Conservation (phyloP, 2,329 filamentous ascomycete species). For the Diaporthe helianthi region DNA sequence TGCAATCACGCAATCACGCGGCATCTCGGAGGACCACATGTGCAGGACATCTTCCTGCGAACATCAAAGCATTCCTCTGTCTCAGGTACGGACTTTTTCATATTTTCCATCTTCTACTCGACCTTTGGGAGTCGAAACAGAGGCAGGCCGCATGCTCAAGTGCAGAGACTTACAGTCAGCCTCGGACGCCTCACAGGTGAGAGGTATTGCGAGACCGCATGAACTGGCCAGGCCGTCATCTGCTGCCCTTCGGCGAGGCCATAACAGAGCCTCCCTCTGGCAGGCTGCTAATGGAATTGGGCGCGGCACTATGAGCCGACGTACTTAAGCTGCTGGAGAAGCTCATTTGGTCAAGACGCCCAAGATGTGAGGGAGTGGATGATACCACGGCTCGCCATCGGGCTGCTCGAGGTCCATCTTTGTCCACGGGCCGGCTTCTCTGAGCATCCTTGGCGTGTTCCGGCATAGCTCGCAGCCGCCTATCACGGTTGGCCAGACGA, state of each 20-base stretch:
- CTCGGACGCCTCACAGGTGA: background rate
- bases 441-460: conserved; percentile 55
- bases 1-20: background rate
- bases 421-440: conserved; percentile 58
- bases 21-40: background rate
- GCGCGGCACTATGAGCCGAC: background rate
- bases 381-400: conserved; percentile 50
- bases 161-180: background rate
- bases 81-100: background rate
- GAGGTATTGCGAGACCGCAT: background rate
- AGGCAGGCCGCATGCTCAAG: too few relatives aligned
- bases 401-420: conserved; percentile 55
- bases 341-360: conserved; percentile 60
- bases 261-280: background rate
- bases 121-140: too few relatives aligned
- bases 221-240: background rate
- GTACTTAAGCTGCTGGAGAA: background rate
- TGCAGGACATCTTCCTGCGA: background rate
- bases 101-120: background rate
- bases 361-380: conserved; percentile 55
- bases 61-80: background rate
- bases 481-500: conserved; percentile 59
- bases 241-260: background rate
- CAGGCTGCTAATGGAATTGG: background rate
- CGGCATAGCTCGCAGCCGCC: conserved; percentile 61